These are phyloP conservation scores for Starmera quercuum DNA, from an alignment of 805 yeast genomes.

Conservation along the genomic window DNA sequence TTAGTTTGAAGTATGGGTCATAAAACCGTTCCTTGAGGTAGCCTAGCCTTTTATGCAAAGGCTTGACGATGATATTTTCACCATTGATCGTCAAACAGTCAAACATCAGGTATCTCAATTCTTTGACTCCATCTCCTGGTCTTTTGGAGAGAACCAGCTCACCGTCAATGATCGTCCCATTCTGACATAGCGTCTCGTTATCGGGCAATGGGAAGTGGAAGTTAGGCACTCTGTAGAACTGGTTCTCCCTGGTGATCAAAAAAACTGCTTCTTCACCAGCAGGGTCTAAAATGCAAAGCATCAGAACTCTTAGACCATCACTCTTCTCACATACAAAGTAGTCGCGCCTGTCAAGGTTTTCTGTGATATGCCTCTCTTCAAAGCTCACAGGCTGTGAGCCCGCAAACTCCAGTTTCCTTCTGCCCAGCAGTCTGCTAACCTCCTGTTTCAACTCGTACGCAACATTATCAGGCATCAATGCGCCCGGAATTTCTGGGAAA, in stretches of 20 bases:
- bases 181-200: slow-evolving; percentile 55
- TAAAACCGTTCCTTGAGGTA: slow-evolving; percentile 75
- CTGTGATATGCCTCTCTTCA: slow-evolving; percentile 59
- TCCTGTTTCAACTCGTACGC: slow-evolving; percentile 58
- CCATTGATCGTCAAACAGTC: slow-evolving; percentile 87
- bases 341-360: slow-evolving; percentile 59
- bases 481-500: slow-evolving; percentile 86
- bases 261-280: slow-evolving; percentile 83
- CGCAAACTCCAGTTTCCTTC: slow-evolving; percentile 57
- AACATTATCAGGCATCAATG: slow-evolving; percentile 63
- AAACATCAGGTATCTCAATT: slow-evolving; percentile 76
- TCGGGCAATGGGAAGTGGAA: slow-evolving; percentile 71
- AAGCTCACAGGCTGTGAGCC: slow-evolving; percentile 97
- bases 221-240: slow-evolving; percentile 72
- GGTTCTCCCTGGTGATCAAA: slow-evolving; percentile 82
- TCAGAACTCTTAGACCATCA: slow-evolving; percentile 83
- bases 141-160: slow-evolving; percentile 74
- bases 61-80: slow-evolving; percentile 56
- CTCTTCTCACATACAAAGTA: slow-evolving; percentile 94
- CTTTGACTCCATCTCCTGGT: slow-evolving; percentile 47
- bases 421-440: slow-evolving; percentile 55
- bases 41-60: slow-evolving; percentile 76
- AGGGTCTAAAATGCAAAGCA: slow-evolving; percentile 58
- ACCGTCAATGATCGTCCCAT: slow-evolving; percentile 89
- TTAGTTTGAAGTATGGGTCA: slow-evolving; percentile 71